Percentiles rank a stretch among this genome's conserved stretches.
phyloP scores from a whole-genome alignment of 192 early-diverging fungal genomes.

The Podila clonocystis region DNA sequence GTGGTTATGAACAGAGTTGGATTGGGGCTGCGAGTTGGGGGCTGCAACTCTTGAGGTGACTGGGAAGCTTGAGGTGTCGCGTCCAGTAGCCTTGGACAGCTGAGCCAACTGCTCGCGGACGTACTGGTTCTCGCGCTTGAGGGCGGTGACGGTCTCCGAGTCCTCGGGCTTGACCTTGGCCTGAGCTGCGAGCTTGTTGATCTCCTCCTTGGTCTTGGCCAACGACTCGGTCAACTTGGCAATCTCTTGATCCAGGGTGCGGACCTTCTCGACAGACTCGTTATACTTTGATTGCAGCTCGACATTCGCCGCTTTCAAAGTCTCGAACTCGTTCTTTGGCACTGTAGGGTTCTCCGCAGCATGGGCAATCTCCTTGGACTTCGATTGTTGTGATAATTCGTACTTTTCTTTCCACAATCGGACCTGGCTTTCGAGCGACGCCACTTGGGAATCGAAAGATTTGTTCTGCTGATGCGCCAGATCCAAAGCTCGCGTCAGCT shows the following conservation, averaged over 20 bases:
- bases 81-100: slow-evolving; percentile 63
- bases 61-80: slow-evolving; percentile 46
- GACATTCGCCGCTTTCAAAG: slow-evolving; percentile 65
- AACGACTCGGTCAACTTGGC: slow-evolving; percentile 64
- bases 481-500: slow-evolving; percentile 84
- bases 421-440: slow-evolving; percentile 71
- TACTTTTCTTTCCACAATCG: slow-evolving; percentile 77
- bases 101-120: slow-evolving; percentile 78
- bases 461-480: slow-evolving; percentile 77
- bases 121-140: slow-evolving; percentile 76
- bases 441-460: slow-evolving; percentile 62
- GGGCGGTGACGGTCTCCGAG: slow-evolving; percentile 65
- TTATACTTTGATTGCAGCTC: slow-evolving; percentile 69
- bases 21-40: slow-evolving; percentile 25
- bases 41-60: slow-evolving; percentile 22
- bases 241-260: slow-evolving; percentile 71
- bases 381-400: slow-evolving; percentile 56
- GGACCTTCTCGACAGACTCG: slow-evolving; percentile 64
- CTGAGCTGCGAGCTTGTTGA: slow-evolving; percentile 63
- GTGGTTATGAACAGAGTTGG: slow-evolving; percentile 13
- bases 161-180: slow-evolving; percentile 67
- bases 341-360: slow-evolving; percentile 66
- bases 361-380: slow-evolving; percentile 64
- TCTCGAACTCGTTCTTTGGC: slow-evolving; percentile 66
- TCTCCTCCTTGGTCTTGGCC: slow-evolving; percentile 70